Percentiles rank a stretch among this genome's conserved stretches.
These are phyloP conservation scores for Sequoiadendron giganteum DNA, from an alignment of 75 land plant genomes.

Conservation along the genomic window DNA sequence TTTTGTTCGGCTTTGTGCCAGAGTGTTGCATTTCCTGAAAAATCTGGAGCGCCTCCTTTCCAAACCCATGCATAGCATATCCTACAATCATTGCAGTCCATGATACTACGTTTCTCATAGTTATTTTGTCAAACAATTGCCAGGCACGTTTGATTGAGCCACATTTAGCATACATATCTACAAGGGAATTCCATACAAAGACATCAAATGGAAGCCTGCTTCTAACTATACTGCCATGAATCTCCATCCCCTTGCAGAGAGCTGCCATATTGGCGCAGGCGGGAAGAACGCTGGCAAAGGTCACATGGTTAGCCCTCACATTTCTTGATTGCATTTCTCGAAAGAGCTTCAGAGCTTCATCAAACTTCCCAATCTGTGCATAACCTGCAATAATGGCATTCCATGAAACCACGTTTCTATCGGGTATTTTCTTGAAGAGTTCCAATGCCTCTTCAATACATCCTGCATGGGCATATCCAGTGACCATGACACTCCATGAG, in stretches of 20 bases:
- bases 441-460: constrained; percentile 16
- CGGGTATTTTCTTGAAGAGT: constrained; percentile 15
- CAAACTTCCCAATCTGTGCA: constrained; percentile 11
- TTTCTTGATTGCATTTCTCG: constrained; percentile 13
- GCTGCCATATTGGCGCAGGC: constrained; percentile 31
- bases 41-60: constrained; percentile 27
- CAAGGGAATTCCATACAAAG: constrained; percentile 22
- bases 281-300: constrained; percentile 26
- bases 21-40: constrained; percentile 22
- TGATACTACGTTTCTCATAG: constrained; percentile 20
- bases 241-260: constrained; percentile 24
- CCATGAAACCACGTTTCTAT: constrained; percentile 26
- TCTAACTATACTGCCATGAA: constrained; percentile 26
- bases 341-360: constrained; percentile 32
- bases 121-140: constrained; percentile 29
- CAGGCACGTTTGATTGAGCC: constrained; percentile 29
- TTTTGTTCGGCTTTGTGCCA: constrained; percentile 15
- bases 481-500: constrained; percentile 32
- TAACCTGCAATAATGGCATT: constrained; percentile 46
- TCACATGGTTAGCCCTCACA: constrained; percentile 21
- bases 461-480: constrained; percentile 36
- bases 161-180: constrained; percentile 57
- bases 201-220: constrained; percentile 22
- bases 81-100: constrained; percentile 44
- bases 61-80: constrained; percentile 37